These are phyloP conservation scores for Carallia brachiata DNA, from an alignment of 345 rosid genomes.

Conservation along the genomic window DNA sequence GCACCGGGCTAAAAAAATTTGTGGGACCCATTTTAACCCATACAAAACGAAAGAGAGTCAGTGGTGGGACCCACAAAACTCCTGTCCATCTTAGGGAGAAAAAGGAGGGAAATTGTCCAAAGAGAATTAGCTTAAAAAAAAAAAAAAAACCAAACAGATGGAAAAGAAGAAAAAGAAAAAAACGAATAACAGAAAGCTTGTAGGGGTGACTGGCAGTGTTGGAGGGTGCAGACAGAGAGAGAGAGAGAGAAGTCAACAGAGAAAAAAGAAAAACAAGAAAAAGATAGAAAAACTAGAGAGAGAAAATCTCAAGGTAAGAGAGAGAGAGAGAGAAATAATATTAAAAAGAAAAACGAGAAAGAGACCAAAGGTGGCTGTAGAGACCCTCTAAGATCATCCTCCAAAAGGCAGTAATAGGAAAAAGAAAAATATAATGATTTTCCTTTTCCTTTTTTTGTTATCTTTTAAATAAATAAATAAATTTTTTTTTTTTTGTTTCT, in stretches of 20 bases:
- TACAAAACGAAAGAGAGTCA: too few relatives aligned
- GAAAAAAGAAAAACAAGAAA: not conserved
- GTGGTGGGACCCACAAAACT: too few relatives aligned
- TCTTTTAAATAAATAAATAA: too few relatives aligned
- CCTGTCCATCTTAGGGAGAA: too few relatives aligned
- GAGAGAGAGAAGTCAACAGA: too few relatives aligned
- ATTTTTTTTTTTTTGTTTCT: conserved; percentile 20
- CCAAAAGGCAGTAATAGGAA: conserved; percentile 49
- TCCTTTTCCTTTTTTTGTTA: not conserved
- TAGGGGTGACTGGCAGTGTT: conserved; percentile 30
- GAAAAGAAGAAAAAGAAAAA: conserved; percentile 3
- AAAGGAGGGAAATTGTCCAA: too few relatives aligned
- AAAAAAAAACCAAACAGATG: conserved; percentile 5
- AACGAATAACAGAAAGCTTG: conserved; percentile 3
- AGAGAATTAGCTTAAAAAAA: not conserved
- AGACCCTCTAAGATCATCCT: conserved; percentile 78
- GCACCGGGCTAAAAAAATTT: too few relatives aligned
- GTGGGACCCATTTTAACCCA: too few relatives aligned
- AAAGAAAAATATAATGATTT: conserved; percentile 10
- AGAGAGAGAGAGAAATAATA: conserved; percentile 15
- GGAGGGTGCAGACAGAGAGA: conserved; percentile 13
- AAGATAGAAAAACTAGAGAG: not conserved
- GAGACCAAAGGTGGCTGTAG: conserved; percentile 55
- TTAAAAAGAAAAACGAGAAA: conserved; percentile 24
- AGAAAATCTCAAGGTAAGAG: not conserved